Evolutionary conservation across 139 green algal species (phyloP), one percentile per base, ranked within the genome.

Genomic region (Penium margaritaceum): DNA sequence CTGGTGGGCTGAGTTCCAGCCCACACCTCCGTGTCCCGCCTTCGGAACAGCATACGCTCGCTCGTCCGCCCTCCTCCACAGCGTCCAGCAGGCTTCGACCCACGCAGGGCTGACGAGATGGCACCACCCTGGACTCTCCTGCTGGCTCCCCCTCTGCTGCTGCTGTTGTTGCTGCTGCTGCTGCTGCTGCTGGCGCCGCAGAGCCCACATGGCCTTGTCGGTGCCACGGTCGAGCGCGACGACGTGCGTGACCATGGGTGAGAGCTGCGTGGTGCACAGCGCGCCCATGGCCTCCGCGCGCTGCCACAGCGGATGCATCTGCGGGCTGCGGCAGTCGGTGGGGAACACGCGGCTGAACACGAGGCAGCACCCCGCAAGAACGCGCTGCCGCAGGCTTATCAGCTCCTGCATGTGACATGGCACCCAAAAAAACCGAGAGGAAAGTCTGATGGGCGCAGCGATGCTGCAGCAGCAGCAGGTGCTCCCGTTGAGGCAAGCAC

Each of bases 331-430:
- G 12, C 72, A 53, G 34, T 80, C 69, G 4, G 81, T 66, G 1
- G 90, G 84, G 76, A 92, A 87, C 43, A 92, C 85, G 41, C 84
- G 79, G 68, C 81, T 91, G 83, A 96, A 95, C 0, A 87, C 72
- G 2, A 96, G 44, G 35, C 70, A 60, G 68, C 82, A 86, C 24
- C 87, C 88, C 2, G 35, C 9, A 61, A 94, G 72, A 19, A 89
- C 72, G 1, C 38, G 2, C 14, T 39, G 35, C 5, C 73, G 70
- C 41, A 79, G 46, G 5, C 29, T 33, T 14, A 41, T 24, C 57
- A 91, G 78, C 30, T 76, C 47, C 43, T 65, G 29, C 24, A n/a
- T n/a, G n/a, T n/a, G n/a, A n/a, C n/a, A n/a, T n/a, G n/a, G n/a
- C n/a, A n/a, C n/a, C n/a, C n/a, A n/a, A n/a, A n/a, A n/a, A n/a